Evolutionary conservation across 2,329 filamentous ascomycete species (phyloP), one percentile per base, ranked within the genome.

Genomic region (Clonostachys chloroleuca): DNA sequence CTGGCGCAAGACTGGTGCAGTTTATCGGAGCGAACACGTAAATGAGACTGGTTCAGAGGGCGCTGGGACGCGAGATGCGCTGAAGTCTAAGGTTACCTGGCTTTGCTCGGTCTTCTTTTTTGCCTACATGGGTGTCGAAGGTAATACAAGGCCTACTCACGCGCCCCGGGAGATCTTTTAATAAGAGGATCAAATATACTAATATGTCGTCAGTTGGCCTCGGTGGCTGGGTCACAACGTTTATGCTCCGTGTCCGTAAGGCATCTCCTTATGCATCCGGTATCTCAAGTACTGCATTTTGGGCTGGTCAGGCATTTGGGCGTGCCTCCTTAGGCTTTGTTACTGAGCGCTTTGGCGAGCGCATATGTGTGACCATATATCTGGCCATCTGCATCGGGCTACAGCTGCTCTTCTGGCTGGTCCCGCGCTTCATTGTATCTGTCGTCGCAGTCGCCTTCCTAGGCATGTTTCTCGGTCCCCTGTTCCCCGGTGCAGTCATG

Each of bases 211-310:
- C 14, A 70, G 68, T 87, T 44, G 83, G 82, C 0, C 73, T 90
- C 2, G 86, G 86, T 18, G 88, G 88, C 5, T 92, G 88, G 88
- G 83, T 92, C 34, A 84, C 89, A 34, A 84, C 83, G 0, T 91
- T 92, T 61, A 91, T 92, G 86, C 80, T 89, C 6, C 77, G 79
- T 12, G 82, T 89, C 10, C 78, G 88, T 13, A 67, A 83, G 6
- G 86, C 81, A 2, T 74, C 68, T 3, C 65, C 79, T 0, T 89
- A 89, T 54, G 79, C 81, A 0, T 83, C 83, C n/a, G 87, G 87
- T 24, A 84, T 89, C 64, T 82, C 81, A 0, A 82, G 80, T 0
- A 87, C 86, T 0, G 87, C 86, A 0, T 92, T 89, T 65, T 92
- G 87, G 87, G 77, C 86, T n/a, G 87, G 87, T 1, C 78, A 90